Evolutionary conservation across 176 grass and related monocot species (phyloP).

Genomic region (Typha latifolia): DNA sequence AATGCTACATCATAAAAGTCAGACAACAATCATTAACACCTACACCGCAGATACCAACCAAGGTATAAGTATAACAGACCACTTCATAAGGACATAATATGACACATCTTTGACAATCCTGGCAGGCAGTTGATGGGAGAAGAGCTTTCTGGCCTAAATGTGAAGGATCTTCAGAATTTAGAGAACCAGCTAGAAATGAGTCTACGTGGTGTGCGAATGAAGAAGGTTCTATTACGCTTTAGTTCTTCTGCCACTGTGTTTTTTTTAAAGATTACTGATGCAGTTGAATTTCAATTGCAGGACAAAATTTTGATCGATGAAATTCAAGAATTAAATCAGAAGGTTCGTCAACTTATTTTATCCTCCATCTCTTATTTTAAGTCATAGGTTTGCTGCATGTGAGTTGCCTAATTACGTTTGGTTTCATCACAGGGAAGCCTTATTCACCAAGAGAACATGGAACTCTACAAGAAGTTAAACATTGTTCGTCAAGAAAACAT

Average conservation of each 20-base stretch:
- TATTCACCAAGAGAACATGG: constrained; percentile 45
- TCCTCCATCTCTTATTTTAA: background rate
- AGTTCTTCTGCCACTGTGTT: background rate
- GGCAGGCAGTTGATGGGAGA: constrained; percentile 45
- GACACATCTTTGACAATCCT: background rate
- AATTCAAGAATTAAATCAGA: constrained; percentile 21
- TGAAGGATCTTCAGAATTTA: constrained; percentile 38
- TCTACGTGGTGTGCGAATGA: constrained; percentile 27
- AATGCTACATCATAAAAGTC: too few species aligned
- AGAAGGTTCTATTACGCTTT: constrained; percentile 25
- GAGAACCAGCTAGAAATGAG: constrained; percentile 35
- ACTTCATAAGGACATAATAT: constrained; percentile 2
- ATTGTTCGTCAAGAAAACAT: constrained; percentile 38
- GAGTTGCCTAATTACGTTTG: background rate
- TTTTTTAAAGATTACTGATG: background rate
- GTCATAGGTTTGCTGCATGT: constrained; percentile 1
- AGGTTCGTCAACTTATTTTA: constrained; percentile 3
- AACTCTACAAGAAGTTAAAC: constrained; percentile 47
- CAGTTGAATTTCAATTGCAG: constrained; percentile 3
- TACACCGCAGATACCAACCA: too few species aligned
- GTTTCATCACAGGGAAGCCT: constrained; percentile 29
- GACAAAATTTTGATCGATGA: constrained; percentile 22
- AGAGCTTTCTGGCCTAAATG: constrained; percentile 40
- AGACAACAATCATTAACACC: too few species aligned
- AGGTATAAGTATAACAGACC: too few species aligned